Evolutionary conservation across 768 basidiomycete species (phyloP), one percentile per base, ranked within the genome.

Genomic region (Suillus tomentosus): DNA sequence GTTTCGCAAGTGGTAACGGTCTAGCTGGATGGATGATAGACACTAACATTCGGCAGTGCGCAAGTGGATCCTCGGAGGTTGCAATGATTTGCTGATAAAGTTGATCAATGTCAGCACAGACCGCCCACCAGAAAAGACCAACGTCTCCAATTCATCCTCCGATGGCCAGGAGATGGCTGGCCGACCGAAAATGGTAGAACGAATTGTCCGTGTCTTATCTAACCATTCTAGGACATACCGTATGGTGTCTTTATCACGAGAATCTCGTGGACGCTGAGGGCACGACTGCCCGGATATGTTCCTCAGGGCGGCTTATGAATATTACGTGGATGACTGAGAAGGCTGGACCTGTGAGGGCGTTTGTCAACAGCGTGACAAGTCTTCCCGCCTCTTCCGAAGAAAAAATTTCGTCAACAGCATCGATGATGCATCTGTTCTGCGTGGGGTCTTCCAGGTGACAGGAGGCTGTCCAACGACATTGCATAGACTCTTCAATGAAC

Each of bases 111-210:
- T 54, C 53, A 54, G 34, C 34, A n/a, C 19, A 62, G 56, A 10
- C 65, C 70, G 3, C 27, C 60, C 6, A 68, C 67, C 17, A 62
- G 64, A 0, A 59, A 57, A 5, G 3, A 63, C 64, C n/a, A 70
- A 61, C 1, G 63, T 53, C 9, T 69, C 66, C 7, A 70, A 39
- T 17, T 61, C 68, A 34, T 64, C 62, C 11, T 60, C 63, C 14
- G 65, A 67, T 6, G 70, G 70, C 70, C 70, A 70, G 1, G 63
- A 56, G 1, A 57, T 47, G 3, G 64, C 56, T 3, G 64, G 47
- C 2, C 27, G 61, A 6, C 17, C 24, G 61, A 67, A 62, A 2
- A 48, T 19, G 19, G 27, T n/a, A 19, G 40, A 27, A 55, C 64
- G 68, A 9, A 14, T 48, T 2, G 59, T 62, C 14, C 53, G 65